These are phyloP conservation scores for Rhytidhysteron rufulum DNA, from an alignment of 2,329 filamentous ascomycete species.

Conservation along the genomic window DNA sequence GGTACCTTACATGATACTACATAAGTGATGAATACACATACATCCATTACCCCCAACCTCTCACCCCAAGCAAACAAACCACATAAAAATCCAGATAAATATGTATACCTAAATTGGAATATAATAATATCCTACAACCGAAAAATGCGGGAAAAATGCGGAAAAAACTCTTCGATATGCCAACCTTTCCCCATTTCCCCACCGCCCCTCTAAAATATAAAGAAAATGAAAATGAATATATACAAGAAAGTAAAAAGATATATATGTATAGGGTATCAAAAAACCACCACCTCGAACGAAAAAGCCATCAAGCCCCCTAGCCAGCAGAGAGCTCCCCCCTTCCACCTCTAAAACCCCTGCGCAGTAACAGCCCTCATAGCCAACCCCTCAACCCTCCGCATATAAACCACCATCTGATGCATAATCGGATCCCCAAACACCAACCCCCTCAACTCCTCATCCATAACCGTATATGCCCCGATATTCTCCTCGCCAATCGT, in stretches of 20 bases:
- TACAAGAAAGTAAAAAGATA: no score
- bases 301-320: no score
- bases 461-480: conserved; percentile 64
- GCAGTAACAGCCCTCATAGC: conserved; percentile 65
- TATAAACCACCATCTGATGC: conserved; percentile 78
- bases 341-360: conserved; percentile 13
- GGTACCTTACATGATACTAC: no score
- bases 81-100: background rate
- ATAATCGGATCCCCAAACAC: conserved; percentile 80
- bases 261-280: background rate
- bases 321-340: background rate
- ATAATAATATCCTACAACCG: background rate
- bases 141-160: no score
- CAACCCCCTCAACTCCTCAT: conserved; percentile 64
- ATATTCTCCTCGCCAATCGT: conserved; percentile 46
- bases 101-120: no score
- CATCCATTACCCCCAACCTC: no score
- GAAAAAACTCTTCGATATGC: no score
- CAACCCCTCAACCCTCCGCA: conserved; percentile 65
- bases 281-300: background rate
- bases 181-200: no score
- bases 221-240: no score
- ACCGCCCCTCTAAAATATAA: no score
- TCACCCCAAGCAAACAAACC: background rate
- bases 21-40: no score